Conservation (phyloP, 805 yeast species). For the Kazachstania taianensis region DNA sequence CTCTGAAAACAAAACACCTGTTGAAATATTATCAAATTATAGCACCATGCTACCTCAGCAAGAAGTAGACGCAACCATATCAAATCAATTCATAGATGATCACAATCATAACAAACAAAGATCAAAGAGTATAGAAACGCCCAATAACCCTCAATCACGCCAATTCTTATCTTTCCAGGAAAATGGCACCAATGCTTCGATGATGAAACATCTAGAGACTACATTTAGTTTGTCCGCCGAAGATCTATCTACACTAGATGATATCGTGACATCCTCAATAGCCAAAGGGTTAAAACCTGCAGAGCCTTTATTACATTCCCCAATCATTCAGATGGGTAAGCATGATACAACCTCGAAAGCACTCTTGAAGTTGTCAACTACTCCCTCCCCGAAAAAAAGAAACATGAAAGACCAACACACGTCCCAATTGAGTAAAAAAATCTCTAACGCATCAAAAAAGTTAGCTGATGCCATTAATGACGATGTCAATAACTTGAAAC, state of each 20-base stretch:
- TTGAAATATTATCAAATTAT: constrained; percentile 12
- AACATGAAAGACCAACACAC: neutral
- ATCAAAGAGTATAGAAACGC: neutral
- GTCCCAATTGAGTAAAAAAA: constrained; percentile 1
- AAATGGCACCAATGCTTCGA: neutral
- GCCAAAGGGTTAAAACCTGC: constrained; percentile 12
- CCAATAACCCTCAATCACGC: neutral
- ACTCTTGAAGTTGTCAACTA: neutral
- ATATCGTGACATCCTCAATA: constrained; percentile 21
- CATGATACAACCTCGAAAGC: neutral
- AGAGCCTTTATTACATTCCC: constrained; percentile 15
- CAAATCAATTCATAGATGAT: neutral
- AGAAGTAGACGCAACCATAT: neutral
- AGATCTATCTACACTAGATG: constrained; percentile 17
- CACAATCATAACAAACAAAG: neutral
- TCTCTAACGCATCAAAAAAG: neutral
- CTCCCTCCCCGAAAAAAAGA: constrained; percentile 3
- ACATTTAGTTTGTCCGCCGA: constrained; percentile 12
- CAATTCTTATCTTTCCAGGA: neutral
- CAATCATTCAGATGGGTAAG: constrained; percentile 6
- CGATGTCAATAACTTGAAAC: neutral
- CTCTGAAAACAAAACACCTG: constrained; percentile 22
- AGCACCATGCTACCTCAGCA: neutral
- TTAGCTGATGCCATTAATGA: constrained; percentile 3
- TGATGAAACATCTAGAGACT: no score